Percentiles rank a stretch among this genome's conserved stretches.
These are phyloP conservation scores for Kwoniella botswanensis DNA, from an alignment of 768 basidiomycete species.

Conservation along the genomic window DNA sequence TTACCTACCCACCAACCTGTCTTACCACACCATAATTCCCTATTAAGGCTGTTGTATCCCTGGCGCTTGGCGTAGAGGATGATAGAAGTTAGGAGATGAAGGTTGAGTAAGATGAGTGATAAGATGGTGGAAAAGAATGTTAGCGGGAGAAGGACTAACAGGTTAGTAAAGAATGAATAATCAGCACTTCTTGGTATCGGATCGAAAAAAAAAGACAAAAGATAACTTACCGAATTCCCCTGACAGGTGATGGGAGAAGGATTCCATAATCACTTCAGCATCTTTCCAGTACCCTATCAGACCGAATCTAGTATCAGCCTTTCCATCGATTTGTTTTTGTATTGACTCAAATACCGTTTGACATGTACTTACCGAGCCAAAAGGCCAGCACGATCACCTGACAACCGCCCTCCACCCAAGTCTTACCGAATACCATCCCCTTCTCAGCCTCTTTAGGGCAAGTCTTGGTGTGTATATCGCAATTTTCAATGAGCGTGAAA, in stretches of 20 bases:
- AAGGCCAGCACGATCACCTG: conserved; percentile 12
- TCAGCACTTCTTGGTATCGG: background rate
- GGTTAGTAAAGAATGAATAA: background rate
- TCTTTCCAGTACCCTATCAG: conserved; percentile 10
- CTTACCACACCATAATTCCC: conserved; percentile 18
- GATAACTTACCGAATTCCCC: conserved; percentile 13
- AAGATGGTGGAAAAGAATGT: conserved; percentile 7
- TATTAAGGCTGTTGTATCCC: conserved; percentile 4
- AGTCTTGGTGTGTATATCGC: conserved; percentile 13
- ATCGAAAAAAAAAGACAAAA: background rate
- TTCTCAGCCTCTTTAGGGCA: conserved; percentile 3
- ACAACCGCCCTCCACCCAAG: conserved; percentile 16
- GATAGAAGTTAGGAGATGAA: conserved; percentile 16
- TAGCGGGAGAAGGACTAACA: conserved; percentile 15
- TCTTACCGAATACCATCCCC: conserved; percentile 20
- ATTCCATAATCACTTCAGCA: conserved; percentile 12
- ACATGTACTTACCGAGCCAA: conserved; percentile 26
- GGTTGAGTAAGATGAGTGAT: conserved; percentile 8
- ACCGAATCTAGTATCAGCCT: background rate
- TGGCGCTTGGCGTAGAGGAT: background rate
- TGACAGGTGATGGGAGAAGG: conserved; percentile 5
- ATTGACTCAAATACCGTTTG: no score
- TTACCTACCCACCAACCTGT: conserved; percentile 24
- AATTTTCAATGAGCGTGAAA: conserved; percentile 36
- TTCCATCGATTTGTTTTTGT: background rate